Conservation (phyloP, 148 eudicot species). For the Rhododendron mucronatum region DNA sequence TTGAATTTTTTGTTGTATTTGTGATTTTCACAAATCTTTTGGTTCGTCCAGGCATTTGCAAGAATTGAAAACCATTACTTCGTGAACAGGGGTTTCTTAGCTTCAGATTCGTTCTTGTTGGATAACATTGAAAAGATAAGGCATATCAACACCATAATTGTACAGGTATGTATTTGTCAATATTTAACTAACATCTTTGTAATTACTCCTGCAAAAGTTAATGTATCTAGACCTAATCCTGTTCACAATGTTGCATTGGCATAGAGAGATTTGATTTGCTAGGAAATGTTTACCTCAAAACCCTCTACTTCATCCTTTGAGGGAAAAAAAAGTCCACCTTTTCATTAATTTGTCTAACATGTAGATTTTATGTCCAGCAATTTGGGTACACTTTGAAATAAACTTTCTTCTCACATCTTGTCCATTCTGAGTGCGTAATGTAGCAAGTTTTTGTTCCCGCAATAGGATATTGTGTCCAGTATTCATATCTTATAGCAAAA, state of each 20-base stretch:
- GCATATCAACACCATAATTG: conserved; percentile 78
- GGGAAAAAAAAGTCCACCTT: not conserved
- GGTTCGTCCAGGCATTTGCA: conserved; percentile 74
- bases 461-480: not conserved
- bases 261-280: not conserved
- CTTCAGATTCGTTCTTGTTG: conserved; percentile 75
- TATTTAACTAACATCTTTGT: not conserved
- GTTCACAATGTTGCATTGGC: not conserved
- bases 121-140: conserved; percentile 88
- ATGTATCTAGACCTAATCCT: too few species aligned
- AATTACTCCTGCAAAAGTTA: not conserved
- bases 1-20: not conserved
- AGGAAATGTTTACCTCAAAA: not conserved
- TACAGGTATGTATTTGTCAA: conserved; percentile 55
- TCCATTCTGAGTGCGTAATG: not conserved
- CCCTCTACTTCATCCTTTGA: not conserved
- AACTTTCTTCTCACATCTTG: not conserved
- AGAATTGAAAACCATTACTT: conserved; percentile 96
- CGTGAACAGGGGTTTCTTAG: conserved; percentile 75
- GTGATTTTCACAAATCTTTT: not conserved
- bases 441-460: not conserved
- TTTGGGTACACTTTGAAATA: not conserved
- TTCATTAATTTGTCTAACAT: not conserved
- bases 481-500: not conserved
- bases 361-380: not conserved